A percentile compares a stretch with the other conserved stretches of the same genome.
These are phyloP conservation scores for Talaromyces verruculosus DNA, from an alignment of 2,329 filamentous ascomycete species.

Conservation along the genomic window DNA sequence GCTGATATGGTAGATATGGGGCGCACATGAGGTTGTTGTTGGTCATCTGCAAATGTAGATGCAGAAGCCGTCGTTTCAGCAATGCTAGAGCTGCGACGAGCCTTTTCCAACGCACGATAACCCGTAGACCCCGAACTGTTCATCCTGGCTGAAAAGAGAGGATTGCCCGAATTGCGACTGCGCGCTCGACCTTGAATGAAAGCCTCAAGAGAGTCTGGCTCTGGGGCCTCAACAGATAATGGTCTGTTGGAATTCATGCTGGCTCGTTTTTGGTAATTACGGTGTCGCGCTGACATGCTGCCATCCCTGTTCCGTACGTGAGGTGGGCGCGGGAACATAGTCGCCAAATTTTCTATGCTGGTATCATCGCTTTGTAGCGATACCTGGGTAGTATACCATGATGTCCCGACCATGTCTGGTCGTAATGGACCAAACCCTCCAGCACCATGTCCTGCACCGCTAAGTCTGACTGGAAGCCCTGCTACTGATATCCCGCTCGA, in stretches of 20 bases:
- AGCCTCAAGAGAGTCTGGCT: conserved; percentile 40
- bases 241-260: conserved; percentile 35
- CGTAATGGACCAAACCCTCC: conserved; percentile 41
- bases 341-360: conserved; percentile 36
- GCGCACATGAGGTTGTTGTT: conserved; percentile 34
- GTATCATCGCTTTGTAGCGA: conserved; percentile 39
- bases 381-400: conserved; percentile 40
- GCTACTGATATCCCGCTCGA: conserved; percentile 42
- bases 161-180: conserved; percentile 40
- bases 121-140: conserved; percentile 36
- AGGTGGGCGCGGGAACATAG: conserved; percentile 39
- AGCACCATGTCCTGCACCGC: conserved; percentile 44
- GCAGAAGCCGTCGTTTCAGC: conserved; percentile 36
- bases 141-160: conserved; percentile 39
- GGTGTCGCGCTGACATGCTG: conserved; percentile 26
- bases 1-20: conserved; percentile 37
- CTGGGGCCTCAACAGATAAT: conserved; percentile 34
- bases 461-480: conserved; percentile 41
- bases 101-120: conserved; percentile 36
- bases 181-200: conserved; percentile 42
- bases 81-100: conserved; percentile 38
- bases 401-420: conserved; percentile 36
- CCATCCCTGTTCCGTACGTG: conserved; percentile 30
- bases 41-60: conserved; percentile 35
- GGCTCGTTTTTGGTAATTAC: conserved; percentile 30